A percentile compares a stretch with the other conserved stretches of the same genome.
Evolutionary conservation across 371 early-diverging fungal species (phyloP).

Genomic region (Coemansia sp.): DNA sequence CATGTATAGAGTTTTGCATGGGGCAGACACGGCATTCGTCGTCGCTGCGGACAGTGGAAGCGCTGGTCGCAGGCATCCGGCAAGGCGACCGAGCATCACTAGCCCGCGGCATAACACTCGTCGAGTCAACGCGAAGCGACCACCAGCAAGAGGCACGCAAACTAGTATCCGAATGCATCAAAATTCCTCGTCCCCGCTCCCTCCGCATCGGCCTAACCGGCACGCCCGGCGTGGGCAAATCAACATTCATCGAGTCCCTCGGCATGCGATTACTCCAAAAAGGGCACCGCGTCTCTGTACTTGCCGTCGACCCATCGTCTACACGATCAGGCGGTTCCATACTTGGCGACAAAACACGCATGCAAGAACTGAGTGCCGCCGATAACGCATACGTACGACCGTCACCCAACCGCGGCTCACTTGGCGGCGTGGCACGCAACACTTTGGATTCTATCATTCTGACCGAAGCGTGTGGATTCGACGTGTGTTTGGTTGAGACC

Average conservation of each 20-base stretch:
- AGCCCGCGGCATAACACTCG: conserved; percentile 50
- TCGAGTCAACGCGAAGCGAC: conserved; percentile 62
- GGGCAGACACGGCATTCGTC: not conserved
- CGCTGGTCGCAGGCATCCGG: conserved; percentile 35
- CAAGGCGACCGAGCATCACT: conserved; percentile 33
- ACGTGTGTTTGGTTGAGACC: conserved; percentile 76
- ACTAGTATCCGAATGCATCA: conserved; percentile 53
- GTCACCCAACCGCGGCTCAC: conserved; percentile 66
- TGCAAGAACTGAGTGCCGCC: conserved; percentile 63
- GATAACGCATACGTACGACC: conserved; percentile 70
- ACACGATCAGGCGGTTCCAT: conserved; percentile 75
- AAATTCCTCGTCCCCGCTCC: conserved; percentile 6
- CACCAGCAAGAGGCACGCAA: conserved; percentile 58
- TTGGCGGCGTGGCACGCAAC: conserved; percentile 76
- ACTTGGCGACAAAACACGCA: conserved; percentile 80
- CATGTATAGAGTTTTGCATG: too few species aligned
- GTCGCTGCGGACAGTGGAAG: not conserved
- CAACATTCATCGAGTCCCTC: conserved; percentile 77
- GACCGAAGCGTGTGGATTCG: conserved; percentile 74
- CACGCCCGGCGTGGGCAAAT: conserved; percentile 79
- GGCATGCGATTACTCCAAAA: conserved; percentile 64
- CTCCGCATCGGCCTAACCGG: conserved; percentile 76
- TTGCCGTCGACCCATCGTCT: conserved; percentile 81
- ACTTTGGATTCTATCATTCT: conserved; percentile 75
- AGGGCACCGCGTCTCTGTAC: conserved; percentile 70